Evolutionary conservation across 116 monocot species (phyloP).

Genomic region (Phalaenopsis hybrid): DNA sequence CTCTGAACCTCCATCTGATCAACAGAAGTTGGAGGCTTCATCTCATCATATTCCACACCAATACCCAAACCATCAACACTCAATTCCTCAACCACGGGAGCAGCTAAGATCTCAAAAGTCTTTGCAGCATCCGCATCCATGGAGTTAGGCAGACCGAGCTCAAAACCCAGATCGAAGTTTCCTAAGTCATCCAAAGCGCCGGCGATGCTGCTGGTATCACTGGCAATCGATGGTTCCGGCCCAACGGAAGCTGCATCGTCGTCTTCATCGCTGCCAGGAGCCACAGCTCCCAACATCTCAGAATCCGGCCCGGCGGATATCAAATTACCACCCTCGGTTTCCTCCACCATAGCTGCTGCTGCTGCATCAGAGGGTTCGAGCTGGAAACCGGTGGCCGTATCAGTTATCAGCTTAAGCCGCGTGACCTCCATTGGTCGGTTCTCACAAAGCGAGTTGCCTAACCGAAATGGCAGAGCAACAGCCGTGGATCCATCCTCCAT

Average conservation of each 20-base stretch:
- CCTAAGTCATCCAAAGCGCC: slow-evolving; percentile 34
- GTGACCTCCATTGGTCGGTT: slow-evolving; percentile 30
- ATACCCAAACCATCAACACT: neutral
- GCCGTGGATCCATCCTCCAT: slow-evolving; percentile 66
- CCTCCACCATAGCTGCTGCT: slow-evolving; percentile 23
- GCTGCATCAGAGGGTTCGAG: neutral
- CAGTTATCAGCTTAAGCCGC: slow-evolving; percentile 31
- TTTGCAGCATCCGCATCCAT: slow-evolving; percentile 13
- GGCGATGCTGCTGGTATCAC: slow-evolving; percentile 52
- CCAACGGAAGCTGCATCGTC: slow-evolving; percentile 30
- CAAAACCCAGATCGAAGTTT: neutral
- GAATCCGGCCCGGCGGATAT: neutral
- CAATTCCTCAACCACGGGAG: slow-evolving; percentile 14
- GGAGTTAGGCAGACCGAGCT: neutral
- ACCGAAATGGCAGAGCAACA: slow-evolving; percentile 42
- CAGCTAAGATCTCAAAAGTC: slow-evolving; percentile 11
- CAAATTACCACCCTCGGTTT: slow-evolving; percentile 6
- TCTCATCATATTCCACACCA: neutral
- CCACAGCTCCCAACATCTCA: slow-evolving; percentile 3
- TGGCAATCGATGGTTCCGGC: slow-evolving; percentile 33
- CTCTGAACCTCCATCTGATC: slow-evolving; percentile 15
- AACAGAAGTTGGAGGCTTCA: slow-evolving; percentile 2
- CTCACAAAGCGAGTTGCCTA: slow-evolving; percentile 26
- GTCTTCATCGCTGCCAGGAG: slow-evolving; percentile 23
- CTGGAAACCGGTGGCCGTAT: slow-evolving; percentile 6